These are phyloP conservation scores for Jaminaea rosea DNA, from an alignment of 1,284 basidiomycete genomes.

Conservation along the genomic window DNA sequence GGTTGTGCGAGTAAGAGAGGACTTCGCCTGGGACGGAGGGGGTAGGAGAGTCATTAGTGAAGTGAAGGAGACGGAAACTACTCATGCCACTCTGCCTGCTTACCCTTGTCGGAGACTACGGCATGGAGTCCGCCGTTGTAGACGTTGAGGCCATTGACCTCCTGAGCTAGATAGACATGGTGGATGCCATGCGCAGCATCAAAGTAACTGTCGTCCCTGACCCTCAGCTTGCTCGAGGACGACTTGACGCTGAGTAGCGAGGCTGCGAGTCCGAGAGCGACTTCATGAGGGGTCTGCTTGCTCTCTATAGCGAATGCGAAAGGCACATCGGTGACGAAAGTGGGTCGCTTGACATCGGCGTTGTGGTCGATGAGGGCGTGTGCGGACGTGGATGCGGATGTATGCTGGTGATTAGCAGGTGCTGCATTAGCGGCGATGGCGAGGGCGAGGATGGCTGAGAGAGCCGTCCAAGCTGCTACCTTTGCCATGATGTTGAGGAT, in stretches of 20 bases:
- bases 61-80: background rate
- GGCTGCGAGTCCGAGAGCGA: background rate
- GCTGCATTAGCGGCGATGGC: background rate
- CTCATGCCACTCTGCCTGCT: background rate
- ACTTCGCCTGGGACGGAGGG: slow-evolving; percentile 20
- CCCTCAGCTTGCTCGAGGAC: slow-evolving; percentile 11
- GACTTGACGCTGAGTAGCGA: background rate
- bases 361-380: background rate
- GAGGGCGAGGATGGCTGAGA: background rate
- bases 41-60: slow-evolving; percentile 1
- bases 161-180: slow-evolving; percentile 29
- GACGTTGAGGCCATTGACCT: slow-evolving; percentile 29
- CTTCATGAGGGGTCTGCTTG: too few species aligned
- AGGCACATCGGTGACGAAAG: background rate
- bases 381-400: background rate
- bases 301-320: background rate
- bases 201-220: slow-evolving; percentile 32
- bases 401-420: background rate
- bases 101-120: slow-evolving; percentile 8
- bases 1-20: slow-evolving; percentile 28
- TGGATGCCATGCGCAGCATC: slow-evolving; percentile 25
- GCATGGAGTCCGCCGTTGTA: slow-evolving; percentile 32
- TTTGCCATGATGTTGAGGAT: background rate
- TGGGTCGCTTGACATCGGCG: background rate
- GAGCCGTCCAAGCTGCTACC: background rate